A percentile compares a stretch with the other conserved stretches of the same genome.
These are phyloP conservation scores for Hypericum androsaemum DNA, from an alignment of 345 rosid species.

Conservation along the genomic window DNA sequence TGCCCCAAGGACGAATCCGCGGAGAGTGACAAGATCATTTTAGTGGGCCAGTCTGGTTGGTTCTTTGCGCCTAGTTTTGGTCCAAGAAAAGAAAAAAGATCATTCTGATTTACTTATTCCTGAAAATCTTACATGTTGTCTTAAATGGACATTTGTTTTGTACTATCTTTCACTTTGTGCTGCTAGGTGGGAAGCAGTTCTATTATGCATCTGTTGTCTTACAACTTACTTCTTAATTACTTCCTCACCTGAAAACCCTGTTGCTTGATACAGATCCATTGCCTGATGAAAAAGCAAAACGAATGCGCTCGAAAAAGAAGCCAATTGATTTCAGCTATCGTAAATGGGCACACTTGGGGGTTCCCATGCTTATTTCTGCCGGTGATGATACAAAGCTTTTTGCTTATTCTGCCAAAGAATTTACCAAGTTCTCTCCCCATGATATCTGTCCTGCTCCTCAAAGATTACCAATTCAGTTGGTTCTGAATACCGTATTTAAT, in stretches of 20 bases:
- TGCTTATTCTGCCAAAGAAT: constrained; percentile 79
- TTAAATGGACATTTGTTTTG: too few species aligned
- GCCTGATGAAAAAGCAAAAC: constrained; percentile 42
- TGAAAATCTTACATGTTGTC: too few species aligned
- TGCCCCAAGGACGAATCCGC: too few species aligned
- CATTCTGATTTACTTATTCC: too few species aligned
- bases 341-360: constrained; percentile 87
- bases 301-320: constrained; percentile 40
- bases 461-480: constrained; percentile 69
- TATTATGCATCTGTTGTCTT: too few species aligned
- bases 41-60: too few species aligned
- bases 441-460: constrained; percentile 97
- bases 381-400: constrained; percentile 94
- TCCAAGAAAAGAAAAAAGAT: too few species aligned
- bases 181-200: too few species aligned
- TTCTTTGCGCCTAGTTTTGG: too few species aligned
- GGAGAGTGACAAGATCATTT: too few species aligned
- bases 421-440: constrained; percentile 81
- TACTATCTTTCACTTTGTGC: too few species aligned
- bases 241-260: background rate
- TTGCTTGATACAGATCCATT: constrained; percentile 41
- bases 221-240: background rate
- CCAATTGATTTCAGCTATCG: constrained; percentile 55
- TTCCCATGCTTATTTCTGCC: constrained; percentile 94
- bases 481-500: constrained; percentile 41